These are phyloP conservation scores for Salmacisia buchloeana DNA, from an alignment of 1,284 basidiomycete species.

Conservation along the genomic window DNA sequence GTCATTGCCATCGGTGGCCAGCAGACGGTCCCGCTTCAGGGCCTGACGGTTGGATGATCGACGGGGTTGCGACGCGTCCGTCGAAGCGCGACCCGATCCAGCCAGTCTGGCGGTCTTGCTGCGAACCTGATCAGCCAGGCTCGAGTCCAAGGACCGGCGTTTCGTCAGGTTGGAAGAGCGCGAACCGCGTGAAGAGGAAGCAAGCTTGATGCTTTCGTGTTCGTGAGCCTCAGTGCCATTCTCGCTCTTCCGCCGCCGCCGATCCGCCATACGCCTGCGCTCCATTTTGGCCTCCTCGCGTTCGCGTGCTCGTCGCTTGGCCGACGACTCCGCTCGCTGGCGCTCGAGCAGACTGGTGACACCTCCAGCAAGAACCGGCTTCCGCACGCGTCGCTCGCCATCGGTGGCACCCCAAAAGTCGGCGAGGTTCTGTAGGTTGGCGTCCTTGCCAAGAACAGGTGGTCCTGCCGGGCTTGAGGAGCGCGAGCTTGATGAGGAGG, in stretches of 20 bases:
- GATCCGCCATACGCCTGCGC: slow-evolving; percentile 2
- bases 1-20: not conserved
- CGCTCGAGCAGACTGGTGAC: slow-evolving; percentile 8
- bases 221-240: not conserved
- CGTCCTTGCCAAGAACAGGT: slow-evolving; percentile 47
- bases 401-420: slow-evolving; percentile 45
- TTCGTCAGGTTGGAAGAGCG: too few relatives aligned
- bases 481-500: not conserved
- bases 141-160: too few relatives aligned
- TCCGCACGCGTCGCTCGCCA: slow-evolving; percentile 35
- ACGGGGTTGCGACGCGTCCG: not conserved
- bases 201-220: not conserved
- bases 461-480: slow-evolving; percentile 30
- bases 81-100: not conserved
- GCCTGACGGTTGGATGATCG: not conserved
- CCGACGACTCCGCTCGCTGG: slow-evolving; percentile 23
- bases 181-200: too few relatives aligned
- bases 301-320: slow-evolving; percentile 2
- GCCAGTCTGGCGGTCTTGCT: too few relatives aligned
- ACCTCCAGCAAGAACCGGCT: slow-evolving; percentile 12
- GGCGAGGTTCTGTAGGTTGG: slow-evolving; percentile 45
- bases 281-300: slow-evolving; percentile 3
- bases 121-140: too few relatives aligned
- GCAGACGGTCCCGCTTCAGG: not conserved
- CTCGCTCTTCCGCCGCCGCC: slow-evolving; percentile 9